Evolutionary conservation across 139 green algal genomes (phyloP), one percentile per base, ranked within the genome.

Genomic region (Chlamydomonas incerta): DNA sequence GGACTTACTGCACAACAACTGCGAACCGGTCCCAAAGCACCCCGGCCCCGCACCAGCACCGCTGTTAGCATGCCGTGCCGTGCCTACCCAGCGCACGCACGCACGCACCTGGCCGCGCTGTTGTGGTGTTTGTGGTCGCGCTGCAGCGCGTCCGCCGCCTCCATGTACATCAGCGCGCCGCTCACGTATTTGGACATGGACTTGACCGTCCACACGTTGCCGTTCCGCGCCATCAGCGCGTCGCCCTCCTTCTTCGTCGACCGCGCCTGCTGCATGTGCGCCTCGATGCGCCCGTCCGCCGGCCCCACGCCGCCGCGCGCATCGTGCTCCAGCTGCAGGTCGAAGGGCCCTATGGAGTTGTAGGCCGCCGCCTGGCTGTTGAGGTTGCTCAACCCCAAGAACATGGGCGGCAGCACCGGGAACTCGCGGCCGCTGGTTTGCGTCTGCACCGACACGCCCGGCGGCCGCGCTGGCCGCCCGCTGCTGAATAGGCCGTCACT

Each of bases 101-200:
- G 41, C 41, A 50, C 41, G 41, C 41, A 81, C 73, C 47, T 69
- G n/a, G 5, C 8, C 28, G n/a, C 10, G 15, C 37, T 31, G 46
- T 80, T 11, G 24, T 26, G 72, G 26, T 41, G 35, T 20, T 14
- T 69, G 29, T 29, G 50, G 58, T 67, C 47, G 11, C 52, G 47
- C 33, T 50, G 28, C 83, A 90, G 87, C 37, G 63, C 74, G 29
- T 90, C 87, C 28, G 72, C 85, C 15, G 87, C 81, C 66, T 90
- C 87, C 81, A 90, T 90, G 58, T 83, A 90, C 67, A 86, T 71
- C 20, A 90, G 28, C 37, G 81, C 24, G 1, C 66, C 52, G 18
- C 52, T 35, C 9, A 90, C 68, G 63, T 90, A 87, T 58, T 68
- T 81, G 0, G 46, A 82, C 23, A 90, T 67, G 31, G 87, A 50